Evolutionary conservation across 2,329 filamentous ascomycete species (phyloP).

Genomic region (Aspergillus ochraceoroseus): DNA sequence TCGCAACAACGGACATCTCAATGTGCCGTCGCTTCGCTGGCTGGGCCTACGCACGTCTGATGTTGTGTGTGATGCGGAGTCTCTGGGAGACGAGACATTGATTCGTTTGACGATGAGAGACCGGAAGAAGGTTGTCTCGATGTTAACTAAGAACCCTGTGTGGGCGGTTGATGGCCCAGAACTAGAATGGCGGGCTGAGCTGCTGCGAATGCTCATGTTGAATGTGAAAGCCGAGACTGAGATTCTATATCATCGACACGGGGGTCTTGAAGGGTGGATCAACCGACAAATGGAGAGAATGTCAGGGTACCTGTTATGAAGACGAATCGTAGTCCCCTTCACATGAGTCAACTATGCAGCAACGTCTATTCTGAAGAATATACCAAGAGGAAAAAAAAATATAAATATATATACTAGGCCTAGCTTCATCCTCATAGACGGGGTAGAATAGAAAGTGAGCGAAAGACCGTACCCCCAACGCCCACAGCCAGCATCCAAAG

Average conservation of each 20-base stretch:
- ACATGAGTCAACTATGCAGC: no score
- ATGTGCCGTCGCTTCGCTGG: conserved; percentile 50
- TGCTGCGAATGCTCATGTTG: conserved; percentile 59
- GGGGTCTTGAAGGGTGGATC: conserved; percentile 44
- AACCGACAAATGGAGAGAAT: conserved; percentile 32
- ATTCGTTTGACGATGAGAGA: conserved; percentile 52
- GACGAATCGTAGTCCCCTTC: no score
- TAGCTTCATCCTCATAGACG: not conserved
- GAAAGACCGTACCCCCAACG: conserved; percentile 19
- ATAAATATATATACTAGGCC: conserved; percentile 17
- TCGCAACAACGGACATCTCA: conserved; percentile 49
- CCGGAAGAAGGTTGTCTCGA: conserved; percentile 50
- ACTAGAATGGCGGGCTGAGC: conserved; percentile 46
- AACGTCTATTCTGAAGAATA: no score
- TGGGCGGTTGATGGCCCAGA: conserved; percentile 45
- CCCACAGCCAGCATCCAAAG: no score
- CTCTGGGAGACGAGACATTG: conserved; percentile 25
- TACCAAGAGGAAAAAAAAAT: conserved; percentile 4
- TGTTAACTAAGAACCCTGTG: conserved; percentile 47
- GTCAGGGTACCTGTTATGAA: no score
- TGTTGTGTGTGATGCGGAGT: conserved; percentile 29
- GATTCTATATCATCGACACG: conserved; percentile 44
- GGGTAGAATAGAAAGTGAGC: conserved; percentile 8
- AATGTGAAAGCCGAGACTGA: conserved; percentile 61
- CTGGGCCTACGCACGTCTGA: conserved; percentile 52